These are phyloP conservation scores for Parafenestella ontariensis DNA, from an alignment of 2,329 filamentous ascomycete genomes.

Conservation along the genomic window DNA sequence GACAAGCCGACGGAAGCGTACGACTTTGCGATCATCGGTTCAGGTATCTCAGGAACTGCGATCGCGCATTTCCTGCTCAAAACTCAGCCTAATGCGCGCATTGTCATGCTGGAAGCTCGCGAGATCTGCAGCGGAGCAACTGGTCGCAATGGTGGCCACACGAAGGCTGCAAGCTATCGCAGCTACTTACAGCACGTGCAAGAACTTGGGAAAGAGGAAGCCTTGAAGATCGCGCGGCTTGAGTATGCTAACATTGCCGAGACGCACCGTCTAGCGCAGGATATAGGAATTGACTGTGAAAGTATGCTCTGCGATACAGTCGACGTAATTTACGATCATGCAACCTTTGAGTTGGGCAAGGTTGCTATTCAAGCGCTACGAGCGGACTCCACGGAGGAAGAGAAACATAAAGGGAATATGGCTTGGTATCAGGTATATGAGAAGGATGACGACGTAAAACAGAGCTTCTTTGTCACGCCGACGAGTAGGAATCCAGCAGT, in stretches of 20 bases:
- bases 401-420: constrained; percentile 31
- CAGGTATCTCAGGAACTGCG: constrained; percentile 50
- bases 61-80: constrained; percentile 47
- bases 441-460: constrained; percentile 11
- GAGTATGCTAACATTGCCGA: constrained; percentile 57
- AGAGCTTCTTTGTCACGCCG: constrained; percentile 24
- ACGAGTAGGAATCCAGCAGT: constrained; percentile 28
- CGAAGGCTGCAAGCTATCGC: constrained; percentile 59
- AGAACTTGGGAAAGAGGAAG: constrained; percentile 57
- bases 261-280: constrained; percentile 62
- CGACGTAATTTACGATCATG: constrained; percentile 63
- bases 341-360: constrained; percentile 38
- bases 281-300: constrained; percentile 56
- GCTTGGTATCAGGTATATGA: constrained; percentile 39
- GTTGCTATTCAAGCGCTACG: constrained; percentile 30
- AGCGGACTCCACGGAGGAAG: constrained; percentile 29
- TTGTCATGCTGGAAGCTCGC: constrained; percentile 52
- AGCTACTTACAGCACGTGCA: constrained; percentile 58
- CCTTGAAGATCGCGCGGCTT: constrained; percentile 52
- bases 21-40: constrained; percentile 49
- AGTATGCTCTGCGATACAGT: constrained; percentile 61
- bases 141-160: constrained; percentile 57
- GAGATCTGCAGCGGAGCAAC: constrained; percentile 50
- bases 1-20: constrained; percentile 28
- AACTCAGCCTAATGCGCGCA: constrained; percentile 10